Base-by-base conservation (phyloP, 2,329 filamentous ascomycete species). In the Pseudocercospora fijiensis region DNA sequence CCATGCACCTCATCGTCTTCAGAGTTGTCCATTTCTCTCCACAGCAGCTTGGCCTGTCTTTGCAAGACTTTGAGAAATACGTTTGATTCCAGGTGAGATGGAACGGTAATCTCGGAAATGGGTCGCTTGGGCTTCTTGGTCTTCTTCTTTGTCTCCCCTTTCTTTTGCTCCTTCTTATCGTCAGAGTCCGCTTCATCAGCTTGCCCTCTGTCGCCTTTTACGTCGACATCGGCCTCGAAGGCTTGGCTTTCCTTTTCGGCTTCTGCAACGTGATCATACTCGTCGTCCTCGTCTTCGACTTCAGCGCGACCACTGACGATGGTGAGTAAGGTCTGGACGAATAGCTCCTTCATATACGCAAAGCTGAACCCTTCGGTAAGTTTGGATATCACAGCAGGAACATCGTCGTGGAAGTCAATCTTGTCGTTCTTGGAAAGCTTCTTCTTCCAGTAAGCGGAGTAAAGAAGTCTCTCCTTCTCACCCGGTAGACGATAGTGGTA, bases 271-370 rank as follows among this genome's bases (percentile, higher is more conserved):
- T 61, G 53, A 47, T 65, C 61, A 51, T 58, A 64, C 16, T 61
- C 53, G 5, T 62, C 65, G 10, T 66, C 68, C 16, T 65, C 66
- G 5, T 63, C 65, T 24, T 69, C 67, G 13, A 59, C 47, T 7
- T 70, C 68, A 8, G 61, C 67, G n/a, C 67, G 53, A 20, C 70
- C 69, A 26, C 69, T 67, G 13, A 71, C 72, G 58, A 89, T 84
- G 1, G 83, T 82, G 26, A 89, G 77, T 55, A 89, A 73, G 0
- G 85, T 82, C 1, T 86, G 85, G 1, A 89, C 85, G 69, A 89
- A 90, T 0, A 86, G 86, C 72, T 89, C 87, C 70, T 89, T 86
- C 75, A 89, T 82, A 70, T 89, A 89, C 0, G 87, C 87, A 71
- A 89, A 89, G 72, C 84, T 87, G 74, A 89, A 89, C 10, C 81